Percentiles rank a stretch among this genome's conserved stretches.
Conservation (phyloP, 2,329 filamentous ascomycete species). For the Ophiostoma montium region DNA sequence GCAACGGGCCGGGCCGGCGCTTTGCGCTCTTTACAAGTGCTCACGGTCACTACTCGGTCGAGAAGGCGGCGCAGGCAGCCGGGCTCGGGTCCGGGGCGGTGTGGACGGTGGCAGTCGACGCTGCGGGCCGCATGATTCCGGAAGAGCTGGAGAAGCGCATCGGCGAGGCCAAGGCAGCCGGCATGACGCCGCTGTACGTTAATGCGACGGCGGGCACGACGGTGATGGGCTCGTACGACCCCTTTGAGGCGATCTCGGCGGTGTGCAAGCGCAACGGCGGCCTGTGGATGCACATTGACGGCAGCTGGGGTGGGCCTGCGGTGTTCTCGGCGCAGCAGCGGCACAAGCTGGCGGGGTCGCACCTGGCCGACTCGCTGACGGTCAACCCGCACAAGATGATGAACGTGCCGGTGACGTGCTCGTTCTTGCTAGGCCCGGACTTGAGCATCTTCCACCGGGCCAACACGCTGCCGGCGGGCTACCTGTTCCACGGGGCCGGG, state of each 20-base stretch:
- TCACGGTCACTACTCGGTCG: slow-evolving; percentile 88
- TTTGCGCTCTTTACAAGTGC: slow-evolving; percentile 80
- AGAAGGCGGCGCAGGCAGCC: slow-evolving; percentile 85
- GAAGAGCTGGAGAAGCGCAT: slow-evolving; percentile 50
- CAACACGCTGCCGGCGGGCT: slow-evolving; percentile 77
- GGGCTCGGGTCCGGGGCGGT: slow-evolving; percentile 69
- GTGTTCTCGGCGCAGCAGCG: slow-evolving; percentile 57
- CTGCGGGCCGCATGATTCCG: slow-evolving; percentile 55
- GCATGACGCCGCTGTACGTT: slow-evolving; percentile 80
- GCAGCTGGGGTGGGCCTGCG: slow-evolving; percentile 75
- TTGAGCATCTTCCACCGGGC: slow-evolving; percentile 63
- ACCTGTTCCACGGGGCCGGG: slow-evolving; percentile 53
- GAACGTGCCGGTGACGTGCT: slow-evolving; percentile 78
- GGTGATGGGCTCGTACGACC: slow-evolving; percentile 79
- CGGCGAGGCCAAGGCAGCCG: slow-evolving; percentile 43
- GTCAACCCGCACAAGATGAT: slow-evolving; percentile 98
- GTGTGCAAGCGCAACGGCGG: slow-evolving; percentile 53
- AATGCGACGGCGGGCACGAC: slow-evolving; percentile 94
- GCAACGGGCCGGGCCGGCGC: slow-evolving; percentile 42
- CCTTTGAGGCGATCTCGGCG: slow-evolving; percentile 52
- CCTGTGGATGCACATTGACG: slow-evolving; percentile 90
- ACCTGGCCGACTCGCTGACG: slow-evolving; percentile 68
- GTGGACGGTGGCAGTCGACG: slow-evolving; percentile 60
- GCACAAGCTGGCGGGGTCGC: slow-evolving; percentile 51
- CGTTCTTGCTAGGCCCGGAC: slow-evolving; percentile 71